Base-by-base conservation (phyloP, 1,284 basidiomycete genomes). In the Vanrija humicola region DNA sequence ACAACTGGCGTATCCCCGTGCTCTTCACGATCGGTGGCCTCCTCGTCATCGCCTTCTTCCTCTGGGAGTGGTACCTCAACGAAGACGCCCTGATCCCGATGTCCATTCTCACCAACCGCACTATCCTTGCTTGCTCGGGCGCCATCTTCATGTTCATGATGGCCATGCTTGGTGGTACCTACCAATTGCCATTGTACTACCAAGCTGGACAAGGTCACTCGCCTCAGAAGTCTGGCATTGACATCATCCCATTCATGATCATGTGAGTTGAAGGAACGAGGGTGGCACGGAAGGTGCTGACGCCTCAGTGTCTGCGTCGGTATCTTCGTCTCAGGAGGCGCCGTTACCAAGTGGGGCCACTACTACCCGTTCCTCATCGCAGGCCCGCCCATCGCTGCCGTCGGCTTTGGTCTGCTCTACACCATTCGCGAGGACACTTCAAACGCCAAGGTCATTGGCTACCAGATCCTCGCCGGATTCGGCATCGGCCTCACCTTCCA, bases 331-430 rank as follows among this genome's bases (percentile, higher is more conserved):
- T 66, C 68, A 1, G 79, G 79, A 16, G 76, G 67, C 6, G 25
- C 70, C 39, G 73, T 76, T 50, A 70, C 70, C 21, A 66, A 64
- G 39, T 67, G 63, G 3, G 79, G 78, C 7, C 67, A 69, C 46
- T 81, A 81, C 72, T 78, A 67, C 54, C 71, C 67, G 3, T 77
- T 75, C 64, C 62, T 80, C 42, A 51, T 71, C 34, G 55, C 64
- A 19, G 70, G 72, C 44, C 59, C 59, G 15, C 50, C 53, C 25
- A 57, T 80, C 47, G 58, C 73, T 19, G 70, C 70, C n/a, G 60
- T 79, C 62, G 81, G 80, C 29, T 71, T 73, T 14, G 80, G 78
- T 6, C 69, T 82, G 5, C 70, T 82, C 16, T 81, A 75, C 72
- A 80, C 80, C 6, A 56, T 80, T 59, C 62, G 66, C 39, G 65